Conservation (phyloP, 306 rosid species). For the Trifolium dubium region DNA sequence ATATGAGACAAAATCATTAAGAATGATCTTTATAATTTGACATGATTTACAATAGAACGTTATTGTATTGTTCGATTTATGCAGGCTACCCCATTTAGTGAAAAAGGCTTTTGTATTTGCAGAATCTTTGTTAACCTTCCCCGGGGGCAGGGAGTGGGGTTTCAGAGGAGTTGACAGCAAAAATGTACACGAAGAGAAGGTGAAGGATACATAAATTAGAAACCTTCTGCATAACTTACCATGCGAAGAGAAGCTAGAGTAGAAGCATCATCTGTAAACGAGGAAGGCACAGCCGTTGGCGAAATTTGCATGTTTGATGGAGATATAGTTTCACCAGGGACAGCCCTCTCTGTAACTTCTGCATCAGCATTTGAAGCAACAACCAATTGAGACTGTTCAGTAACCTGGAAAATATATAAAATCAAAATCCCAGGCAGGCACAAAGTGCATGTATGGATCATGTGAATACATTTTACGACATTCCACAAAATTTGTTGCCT, state of each 20-base stretch:
- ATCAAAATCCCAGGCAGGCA: conserved; percentile 30
- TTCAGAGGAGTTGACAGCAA: no score
- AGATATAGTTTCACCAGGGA: conserved; percentile 62
- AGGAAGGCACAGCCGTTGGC: conserved; percentile 50
- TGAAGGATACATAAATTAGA: no score
- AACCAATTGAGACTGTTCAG: conserved; percentile 66
- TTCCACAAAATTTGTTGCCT: conserved; percentile 9
- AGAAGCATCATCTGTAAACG: conserved; percentile 65
- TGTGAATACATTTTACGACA: conserved; percentile 9
- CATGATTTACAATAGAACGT: no score
- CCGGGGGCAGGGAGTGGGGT: no score
- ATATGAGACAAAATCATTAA: no score
- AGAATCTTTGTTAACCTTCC: no score
- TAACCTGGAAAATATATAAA: conserved; percentile 59
- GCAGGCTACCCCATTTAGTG: no score
- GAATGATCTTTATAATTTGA: no score
- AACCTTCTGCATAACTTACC: conserved; percentile 48
- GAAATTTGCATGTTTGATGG: conserved; percentile 60
- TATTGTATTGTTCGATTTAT: no score
- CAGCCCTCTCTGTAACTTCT: conserved; percentile 62
- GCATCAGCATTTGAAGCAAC: conserved; percentile 62
- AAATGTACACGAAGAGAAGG: no score
- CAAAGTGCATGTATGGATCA: conserved; percentile 10
- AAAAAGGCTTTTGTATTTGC: no score
- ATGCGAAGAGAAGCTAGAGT: conserved; percentile 91